Percentiles rank a stretch among this genome's conserved stretches.
Evolutionary conservation across 176 grass and related monocot species (phyloP).

Genomic region (Oryza brachyantha): DNA sequence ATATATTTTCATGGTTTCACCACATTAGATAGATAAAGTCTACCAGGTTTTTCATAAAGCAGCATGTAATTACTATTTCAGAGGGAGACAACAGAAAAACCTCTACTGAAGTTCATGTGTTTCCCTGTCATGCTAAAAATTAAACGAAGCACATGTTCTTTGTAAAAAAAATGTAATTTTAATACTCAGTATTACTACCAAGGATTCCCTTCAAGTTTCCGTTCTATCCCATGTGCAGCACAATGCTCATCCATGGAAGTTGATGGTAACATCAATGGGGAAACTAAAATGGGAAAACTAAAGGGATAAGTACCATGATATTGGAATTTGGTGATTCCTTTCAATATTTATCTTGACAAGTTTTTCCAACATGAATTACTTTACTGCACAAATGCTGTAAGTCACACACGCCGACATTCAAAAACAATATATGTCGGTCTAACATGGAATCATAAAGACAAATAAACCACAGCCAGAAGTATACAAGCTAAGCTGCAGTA

Average conservation of each 20-base stretch:
- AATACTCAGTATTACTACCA: not conserved
- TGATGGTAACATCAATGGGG: not conserved
- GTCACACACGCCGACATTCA: not conserved
- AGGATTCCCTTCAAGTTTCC: not conserved
- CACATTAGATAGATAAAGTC: not conserved
- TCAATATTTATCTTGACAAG: not conserved
- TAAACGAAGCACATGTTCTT: not conserved
- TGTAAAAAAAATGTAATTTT: not conserved
- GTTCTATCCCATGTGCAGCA: not conserved
- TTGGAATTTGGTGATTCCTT: not conserved
- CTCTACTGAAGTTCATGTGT: not conserved
- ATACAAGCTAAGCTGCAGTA: conserved; percentile 1
- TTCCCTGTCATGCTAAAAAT: not conserved
- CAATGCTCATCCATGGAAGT: not conserved
- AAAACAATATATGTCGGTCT: not conserved
- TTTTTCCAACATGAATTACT: not conserved
- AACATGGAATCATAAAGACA: not conserved
- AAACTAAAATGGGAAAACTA: not conserved
- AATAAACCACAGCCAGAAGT: not conserved
- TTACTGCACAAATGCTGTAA: too few relatives aligned
- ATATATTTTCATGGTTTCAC: not conserved
- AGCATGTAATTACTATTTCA: not conserved
- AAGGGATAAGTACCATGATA: not conserved
- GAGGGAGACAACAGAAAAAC: not conserved
- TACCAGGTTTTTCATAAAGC: not conserved